Base-by-base conservation (phyloP, 345 rosid species). In the Laguncularia racemosa region DNA sequence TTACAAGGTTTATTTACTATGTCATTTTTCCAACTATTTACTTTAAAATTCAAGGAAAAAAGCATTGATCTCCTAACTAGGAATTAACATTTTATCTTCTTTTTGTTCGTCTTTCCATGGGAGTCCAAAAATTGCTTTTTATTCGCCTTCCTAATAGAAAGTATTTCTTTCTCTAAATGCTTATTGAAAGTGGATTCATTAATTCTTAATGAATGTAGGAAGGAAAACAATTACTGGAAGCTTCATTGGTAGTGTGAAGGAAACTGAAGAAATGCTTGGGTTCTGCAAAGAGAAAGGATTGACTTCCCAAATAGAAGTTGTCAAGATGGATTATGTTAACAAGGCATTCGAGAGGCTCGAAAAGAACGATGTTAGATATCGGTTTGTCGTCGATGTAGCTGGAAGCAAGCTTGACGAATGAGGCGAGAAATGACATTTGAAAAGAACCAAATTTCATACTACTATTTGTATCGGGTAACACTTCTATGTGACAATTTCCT, bases 321-420 rank as follows among this genome's bases (percentile, higher is more conserved):
- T 93, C 60, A 85, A 85, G 75, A 83, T 93, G 95, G 90, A 89
- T 64, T 84, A 86, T 40, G 48, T 86, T 23, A 86, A 93, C 82
- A 79, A 71, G 13, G 99, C 96, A 9, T 43, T 93, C 5, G 96
- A 89, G 66, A 77, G 99, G 77, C 88, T 89, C 4, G 84, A 85
- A 77, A 86, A 87, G 79, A 93, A 93, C 18, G 97, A 93, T 58
- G 99, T 85, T n/a, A 76, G 99, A 57, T 89, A 89, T 49, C 69
- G 97, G 66, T 93, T 93, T 19, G 96, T 86, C 0, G 88, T 93
- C 14, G 99, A 93, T 63, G 88, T 93, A 1, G 84, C 75, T 1
- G 97, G 99, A 61, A 93, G 97, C 84, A 83, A 83, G 62, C 82
- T 93, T 23, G 72, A 77, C 4, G 19, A 20, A 23, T 58, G 16